These are phyloP conservation scores for Papiliotrema laurentii DNA, from an alignment of 1,284 basidiomycete species.

Conservation along the genomic window DNA sequence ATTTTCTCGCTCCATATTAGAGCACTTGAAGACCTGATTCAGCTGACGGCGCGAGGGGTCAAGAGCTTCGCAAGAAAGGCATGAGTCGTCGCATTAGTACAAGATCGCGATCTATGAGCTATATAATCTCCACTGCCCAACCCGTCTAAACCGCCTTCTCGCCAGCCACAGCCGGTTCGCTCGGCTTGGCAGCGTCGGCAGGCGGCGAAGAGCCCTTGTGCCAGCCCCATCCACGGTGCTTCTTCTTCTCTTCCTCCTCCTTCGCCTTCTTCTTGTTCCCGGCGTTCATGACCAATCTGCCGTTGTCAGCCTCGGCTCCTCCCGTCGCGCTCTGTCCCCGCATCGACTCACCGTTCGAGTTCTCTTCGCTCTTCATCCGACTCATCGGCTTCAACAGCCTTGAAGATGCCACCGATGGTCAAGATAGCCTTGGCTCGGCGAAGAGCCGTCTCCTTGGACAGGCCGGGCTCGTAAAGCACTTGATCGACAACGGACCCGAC, in stretches of 20 bases:
- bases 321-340: no score
- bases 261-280: slow-evolving; percentile 49
- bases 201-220: slow-evolving; percentile 8
- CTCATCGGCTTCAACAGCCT: slow-evolving; percentile 74
- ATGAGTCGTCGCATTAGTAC: background rate
- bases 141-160: background rate
- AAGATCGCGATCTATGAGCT: background rate
- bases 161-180: slow-evolving; percentile 6
- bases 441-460: slow-evolving; percentile 64
- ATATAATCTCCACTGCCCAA: background rate
- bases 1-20: no score
- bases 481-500: slow-evolving; percentile 67
- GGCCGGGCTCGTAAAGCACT: slow-evolving; percentile 70
- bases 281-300: slow-evolving; percentile 46
- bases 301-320: background rate
- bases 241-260: slow-evolving; percentile 33
- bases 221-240: slow-evolving; percentile 16
- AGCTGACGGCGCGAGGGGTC: no score
- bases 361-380: slow-evolving; percentile 86
- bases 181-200: slow-evolving; percentile 3
- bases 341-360: slow-evolving; percentile 62
- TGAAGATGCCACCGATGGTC: slow-evolving; percentile 80
- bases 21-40: no score
- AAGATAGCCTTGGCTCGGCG: slow-evolving; percentile 84
- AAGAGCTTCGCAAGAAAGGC: no score